Evolutionary conservation across 495 filamentous ascomycete genomes (phyloP), one percentile per base, ranked within the genome.

Genomic region (Aspergillus affinis): DNA sequence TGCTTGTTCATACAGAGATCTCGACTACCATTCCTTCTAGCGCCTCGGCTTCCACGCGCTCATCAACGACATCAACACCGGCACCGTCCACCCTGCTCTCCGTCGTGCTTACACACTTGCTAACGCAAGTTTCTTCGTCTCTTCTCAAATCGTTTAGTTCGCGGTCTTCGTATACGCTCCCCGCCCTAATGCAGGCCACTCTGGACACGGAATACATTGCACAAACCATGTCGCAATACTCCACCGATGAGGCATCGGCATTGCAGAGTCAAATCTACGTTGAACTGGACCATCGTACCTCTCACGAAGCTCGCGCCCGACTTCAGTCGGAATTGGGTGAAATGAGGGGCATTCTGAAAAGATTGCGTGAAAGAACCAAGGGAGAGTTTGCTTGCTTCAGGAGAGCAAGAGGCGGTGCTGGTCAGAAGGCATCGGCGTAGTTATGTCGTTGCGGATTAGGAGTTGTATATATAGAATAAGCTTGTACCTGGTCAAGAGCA

Each of bases 151-250:
- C 88, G 0, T 91, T 96, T 76, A 82, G 84, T 57, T 64, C 81
- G 19, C 86, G 90, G 10, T 62, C 80, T 7, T 76, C 77, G 30
- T 98, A 91, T 76, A 77, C 82, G 7, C 86, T 98, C 0, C 76
- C 86, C n/a, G 85, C 86, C 8, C 81, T 98, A 51, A 95, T 97
- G 88, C 95, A 98, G 74, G 95, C 95, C 3, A 98, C 95, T 0
- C 81, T 98, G 6, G 94, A 98, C 60, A 92, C 96, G 9, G 94
- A 98, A 73, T 98, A 98, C 74, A 87, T 97, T 41, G 90, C 92
- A 6, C 95, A 98, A 78, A 97, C 93, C 12, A 76, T 98, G 55
- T 88, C 82, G 57, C 86, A 90, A 57, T 98, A 92, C 68, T 92
- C 90, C 1, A 92, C 90, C 13, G 88, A 95, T n/a, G 81, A 87